Conservation (phyloP, 768 basidiomycete species). For the Tulasnella calospora region DNA sequence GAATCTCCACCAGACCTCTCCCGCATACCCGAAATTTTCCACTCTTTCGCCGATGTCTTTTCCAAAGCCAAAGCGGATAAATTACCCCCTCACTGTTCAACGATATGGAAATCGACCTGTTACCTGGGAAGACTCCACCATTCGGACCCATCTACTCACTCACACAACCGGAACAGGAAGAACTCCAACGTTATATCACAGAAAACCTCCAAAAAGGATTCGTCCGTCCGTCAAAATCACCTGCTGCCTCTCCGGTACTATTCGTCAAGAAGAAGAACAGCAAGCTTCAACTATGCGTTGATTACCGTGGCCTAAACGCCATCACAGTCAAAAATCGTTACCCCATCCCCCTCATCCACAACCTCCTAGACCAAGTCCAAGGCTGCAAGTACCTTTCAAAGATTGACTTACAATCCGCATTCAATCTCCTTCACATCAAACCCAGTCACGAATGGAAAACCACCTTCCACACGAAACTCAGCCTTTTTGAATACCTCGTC, state of each 20-base stretch:
- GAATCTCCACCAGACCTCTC: no score
- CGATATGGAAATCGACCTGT: no score
- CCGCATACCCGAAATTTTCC: no score
- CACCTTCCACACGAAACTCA: constrained; percentile 31
- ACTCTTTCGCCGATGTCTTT: no score
- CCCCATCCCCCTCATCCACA: constrained; percentile 31
- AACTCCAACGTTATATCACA: constrained; percentile 29
- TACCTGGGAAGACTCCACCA: no score
- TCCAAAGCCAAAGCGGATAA: no score
- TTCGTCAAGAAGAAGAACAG: constrained; percentile 34
- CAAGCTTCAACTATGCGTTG: constrained; percentile 30
- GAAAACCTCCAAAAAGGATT: no score
- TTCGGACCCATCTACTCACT: no score
- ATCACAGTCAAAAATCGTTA: constrained; percentile 28
- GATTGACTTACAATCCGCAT: no score
- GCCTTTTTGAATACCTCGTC: constrained; percentile 32
- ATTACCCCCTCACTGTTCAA: no score
- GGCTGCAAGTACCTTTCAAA: constrained; percentile 29
- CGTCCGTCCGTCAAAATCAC: constrained; percentile 28
- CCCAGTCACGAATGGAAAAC: constrained; percentile 33
- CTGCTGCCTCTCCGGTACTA: constrained; percentile 31
- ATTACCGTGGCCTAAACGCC: constrained; percentile 52
- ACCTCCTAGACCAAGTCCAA: constrained; percentile 28
- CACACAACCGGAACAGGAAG: constrained; percentile 30
- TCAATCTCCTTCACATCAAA: constrained; percentile 31